Conservation (phyloP, 2,329 filamentous ascomycete genomes). For the Penicillium sp. region DNA sequence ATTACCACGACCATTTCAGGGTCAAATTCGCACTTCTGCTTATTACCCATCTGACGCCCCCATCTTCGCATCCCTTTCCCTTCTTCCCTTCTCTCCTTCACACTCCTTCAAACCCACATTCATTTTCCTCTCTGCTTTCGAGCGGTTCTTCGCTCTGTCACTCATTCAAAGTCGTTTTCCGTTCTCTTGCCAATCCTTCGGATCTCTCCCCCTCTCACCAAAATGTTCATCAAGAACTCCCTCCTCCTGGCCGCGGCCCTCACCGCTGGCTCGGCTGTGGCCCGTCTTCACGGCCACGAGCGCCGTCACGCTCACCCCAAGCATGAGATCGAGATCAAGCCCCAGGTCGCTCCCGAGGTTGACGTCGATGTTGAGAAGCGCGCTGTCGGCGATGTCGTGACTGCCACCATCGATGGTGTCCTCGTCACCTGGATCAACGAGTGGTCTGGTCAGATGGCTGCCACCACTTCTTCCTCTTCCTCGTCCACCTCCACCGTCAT, state of each 20-base stretch:
- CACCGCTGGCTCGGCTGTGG: conserved; percentile 39
- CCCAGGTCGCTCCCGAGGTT: too few species aligned
- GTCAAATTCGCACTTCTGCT: background rate
- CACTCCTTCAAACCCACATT: conserved; percentile 17
- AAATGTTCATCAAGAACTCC: conserved; percentile 44
- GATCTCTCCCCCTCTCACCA: conserved; percentile 9
- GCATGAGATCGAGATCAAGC: conserved; percentile 8
- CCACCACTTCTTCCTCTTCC: conserved; percentile 18
- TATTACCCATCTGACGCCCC: conserved; percentile 10
- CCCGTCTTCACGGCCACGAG: conserved; percentile 42
- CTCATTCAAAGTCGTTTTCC: conserved; percentile 21
- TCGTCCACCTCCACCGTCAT: conserved; percentile 17
- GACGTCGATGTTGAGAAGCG: conserved; percentile 29
- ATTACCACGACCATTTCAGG: background rate
- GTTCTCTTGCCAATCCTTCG: conserved; percentile 25
- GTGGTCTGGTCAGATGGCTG: conserved; percentile 29
- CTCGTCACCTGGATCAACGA: conserved; percentile 41
- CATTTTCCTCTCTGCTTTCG: conserved; percentile 19
- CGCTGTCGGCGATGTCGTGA: conserved; percentile 35
- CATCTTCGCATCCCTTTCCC: conserved; percentile 9
- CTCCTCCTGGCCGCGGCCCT: conserved; percentile 39
- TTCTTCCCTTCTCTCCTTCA: conserved; percentile 8
- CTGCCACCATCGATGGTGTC: conserved; percentile 37
- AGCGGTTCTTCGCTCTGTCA: conserved; percentile 24
- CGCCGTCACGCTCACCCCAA: conserved; percentile 38